These are phyloP conservation scores for Copromyces sp. DNA, from an alignment of 495 filamentous ascomycete species.

Conservation along the genomic window DNA sequence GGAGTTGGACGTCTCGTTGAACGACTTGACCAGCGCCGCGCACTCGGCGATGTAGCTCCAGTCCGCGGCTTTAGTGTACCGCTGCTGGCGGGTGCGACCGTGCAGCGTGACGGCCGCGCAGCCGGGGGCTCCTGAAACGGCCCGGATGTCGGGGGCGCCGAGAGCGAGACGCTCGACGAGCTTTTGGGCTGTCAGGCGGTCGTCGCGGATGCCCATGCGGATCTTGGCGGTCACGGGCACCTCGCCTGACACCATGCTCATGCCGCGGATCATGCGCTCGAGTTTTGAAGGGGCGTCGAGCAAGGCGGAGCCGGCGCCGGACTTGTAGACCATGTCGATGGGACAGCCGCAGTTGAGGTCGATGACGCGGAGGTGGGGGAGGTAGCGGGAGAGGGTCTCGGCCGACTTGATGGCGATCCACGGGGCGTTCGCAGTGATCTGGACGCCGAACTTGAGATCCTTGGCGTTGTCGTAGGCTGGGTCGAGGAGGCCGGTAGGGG, in stretches of 20 bases:
- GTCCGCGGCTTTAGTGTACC: constrained; percentile 81
- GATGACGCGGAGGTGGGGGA: constrained; percentile 75
- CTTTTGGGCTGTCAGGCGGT: constrained; percentile 67
- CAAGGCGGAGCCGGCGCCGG: constrained; percentile 88
- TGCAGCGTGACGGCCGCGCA: constrained; percentile 91
- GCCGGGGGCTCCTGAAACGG: constrained; percentile 57
- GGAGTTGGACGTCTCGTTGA: constrained; percentile 53
- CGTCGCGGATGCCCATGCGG: constrained; percentile 78
- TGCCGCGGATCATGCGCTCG: constrained; percentile 84
- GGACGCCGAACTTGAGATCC: constrained; percentile 80
- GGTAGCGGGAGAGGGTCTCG: constrained; percentile 62
- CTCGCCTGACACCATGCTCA: constrained; percentile 82
- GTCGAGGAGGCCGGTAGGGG: constrained; percentile 38
- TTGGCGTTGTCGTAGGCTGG: constrained; percentile 68
- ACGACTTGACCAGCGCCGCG: constrained; percentile 67
- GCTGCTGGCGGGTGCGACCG: constrained; percentile 84
- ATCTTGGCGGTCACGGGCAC: constrained; percentile 91
- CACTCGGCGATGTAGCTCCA: constrained; percentile 91
- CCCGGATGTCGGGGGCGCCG: constrained; percentile 56
- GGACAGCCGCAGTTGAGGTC: constrained; percentile 97
- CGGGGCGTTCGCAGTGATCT: constrained; percentile 82
- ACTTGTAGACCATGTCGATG: constrained; percentile 80
- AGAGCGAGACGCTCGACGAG: constrained; percentile 73
- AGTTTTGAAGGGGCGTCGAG: constrained; percentile 74
- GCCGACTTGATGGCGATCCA: constrained; percentile 80